Evolutionary conservation across 1,139 yeast genomes (phyloP), one percentile per base, ranked within the genome.

Genomic region (Scheffersomyces segobiensis): DNA sequence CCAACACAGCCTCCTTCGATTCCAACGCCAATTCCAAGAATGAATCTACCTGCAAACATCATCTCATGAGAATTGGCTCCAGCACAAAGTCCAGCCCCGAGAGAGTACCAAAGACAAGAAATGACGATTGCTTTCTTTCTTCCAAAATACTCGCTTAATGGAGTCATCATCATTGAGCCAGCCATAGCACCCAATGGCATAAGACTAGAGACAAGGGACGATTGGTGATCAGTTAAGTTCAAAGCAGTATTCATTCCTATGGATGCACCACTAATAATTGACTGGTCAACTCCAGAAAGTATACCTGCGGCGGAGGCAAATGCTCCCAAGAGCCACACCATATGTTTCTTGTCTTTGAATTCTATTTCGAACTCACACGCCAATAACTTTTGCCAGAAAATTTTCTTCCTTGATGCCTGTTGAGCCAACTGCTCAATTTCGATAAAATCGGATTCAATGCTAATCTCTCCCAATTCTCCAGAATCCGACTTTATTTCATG

Each of bases 121-220:
- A 83, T 72, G 50, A 83, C 75, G 62, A 86, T 76, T 5, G 87
- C 75, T 59, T 72, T 70, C 62, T 84, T 79, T 67, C 89, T 77
- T 21, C 90, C 89, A 51, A 83, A 73, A 59, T 62, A 71, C 65
- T 84, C 87, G 65, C 78, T 80, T 54, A 81, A 68, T 3, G 86
- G 86, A 3, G 85, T 77, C 74, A 82, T 74, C 58, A 81, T 64
- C 21, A 83, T 73, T 53, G 84, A 77, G 53, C 87, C 86, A 49
- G 77, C 78, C 69, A 82, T 76, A 48, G 88, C 89, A 60, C 89
- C 89, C 53, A 85, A 71, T 20, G 89, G 89, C 87, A 85, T 84
- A 59, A 84, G 76, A 47, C 87, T 76, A 10, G 84, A 77, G 19
- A 85, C 82, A 59, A 85, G 74, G 7, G 81, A 79, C 48, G 72